These are phyloP conservation scores for Botrytis deweyae DNA, from an alignment of 2,329 filamentous ascomycete genomes.

Conservation along the genomic window DNA sequence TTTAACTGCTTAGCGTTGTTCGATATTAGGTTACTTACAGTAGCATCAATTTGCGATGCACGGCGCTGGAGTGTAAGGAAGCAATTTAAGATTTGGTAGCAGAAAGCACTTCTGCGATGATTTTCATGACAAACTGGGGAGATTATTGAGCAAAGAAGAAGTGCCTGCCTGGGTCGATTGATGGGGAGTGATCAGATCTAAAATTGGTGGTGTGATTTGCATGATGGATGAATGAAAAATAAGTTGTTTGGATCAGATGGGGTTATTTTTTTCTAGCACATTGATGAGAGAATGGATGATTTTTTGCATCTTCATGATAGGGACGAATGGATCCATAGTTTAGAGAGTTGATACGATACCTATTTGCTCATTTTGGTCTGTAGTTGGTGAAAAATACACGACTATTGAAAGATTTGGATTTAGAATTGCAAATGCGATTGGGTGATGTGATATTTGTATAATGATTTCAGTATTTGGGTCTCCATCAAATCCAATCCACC, in stretches of 20 bases:
- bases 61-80: slow-evolving; percentile 16
- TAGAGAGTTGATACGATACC: slow-evolving; percentile 17
- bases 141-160: not conserved
- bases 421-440: not conserved
- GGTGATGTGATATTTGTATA: not conserved
- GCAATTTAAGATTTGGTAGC: slow-evolving; percentile 2
- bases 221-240: slow-evolving; percentile 10
- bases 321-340: slow-evolving; percentile 9
- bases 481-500: not conserved
- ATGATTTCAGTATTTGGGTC: not conserved
- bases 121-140: slow-evolving; percentile 11
- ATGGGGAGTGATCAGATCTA: not conserved
- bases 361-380: slow-evolving; percentile 6
- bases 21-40: slow-evolving; percentile 20
- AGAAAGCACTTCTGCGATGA: slow-evolving; percentile 9
- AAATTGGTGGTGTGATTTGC: not conserved
- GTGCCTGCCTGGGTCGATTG: not conserved
- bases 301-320: not conserved
- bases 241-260: not conserved
- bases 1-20: slow-evolving; percentile 21
- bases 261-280: not conserved
- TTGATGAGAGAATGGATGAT: slow-evolving; percentile 9
- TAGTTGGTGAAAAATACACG: not conserved
- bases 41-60: slow-evolving; percentile 18
- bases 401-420: not conserved